Percentiles rank a stretch among this genome's conserved stretches.
phyloP scores from a whole-genome alignment of 768 basidiomycete genomes.

The Boletus subcaerulescens region DNA sequence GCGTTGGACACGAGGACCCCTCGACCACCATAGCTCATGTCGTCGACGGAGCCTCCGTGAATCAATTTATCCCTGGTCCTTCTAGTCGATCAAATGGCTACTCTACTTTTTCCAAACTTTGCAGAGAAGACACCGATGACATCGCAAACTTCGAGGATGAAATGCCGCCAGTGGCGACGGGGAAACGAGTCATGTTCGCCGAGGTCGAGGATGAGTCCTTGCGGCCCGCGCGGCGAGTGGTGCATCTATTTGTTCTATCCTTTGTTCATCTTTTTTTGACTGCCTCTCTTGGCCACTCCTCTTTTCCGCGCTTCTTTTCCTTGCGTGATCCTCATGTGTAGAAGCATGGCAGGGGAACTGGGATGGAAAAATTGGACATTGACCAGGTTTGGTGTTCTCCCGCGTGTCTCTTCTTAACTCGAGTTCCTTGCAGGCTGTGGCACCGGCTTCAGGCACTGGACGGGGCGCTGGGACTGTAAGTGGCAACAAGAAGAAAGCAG shows the following conservation, averaged over 20 bases:
- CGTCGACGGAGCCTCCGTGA: constrained; percentile 3
- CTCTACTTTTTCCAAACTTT: constrained; percentile 24
- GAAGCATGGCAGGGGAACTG: constrained; percentile 23
- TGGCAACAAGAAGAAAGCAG: constrained; percentile 20
- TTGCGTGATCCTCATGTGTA: constrained; percentile 1
- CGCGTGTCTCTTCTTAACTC: background rate
- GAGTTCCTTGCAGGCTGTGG: constrained; percentile 5
- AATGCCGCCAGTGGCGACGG: constrained; percentile 12
- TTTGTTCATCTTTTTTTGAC: background rate
- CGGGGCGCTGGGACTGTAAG: background rate
- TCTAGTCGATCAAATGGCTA: constrained; percentile 21
- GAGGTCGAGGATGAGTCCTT: constrained; percentile 19
- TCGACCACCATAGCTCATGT: constrained; percentile 8
- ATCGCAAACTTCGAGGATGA: constrained; percentile 24
- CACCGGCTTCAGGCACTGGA: background rate
- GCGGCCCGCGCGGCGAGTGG: constrained; percentile 29
- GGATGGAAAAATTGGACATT: constrained; percentile 10
- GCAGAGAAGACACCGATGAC: constrained; percentile 29
- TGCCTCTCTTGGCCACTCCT: background rate
- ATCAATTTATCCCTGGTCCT: constrained; percentile 10
- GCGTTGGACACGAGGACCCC: constrained; percentile 10
- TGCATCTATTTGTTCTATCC: constrained; percentile 7
- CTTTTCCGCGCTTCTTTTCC: background rate
- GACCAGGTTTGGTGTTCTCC: constrained; percentile 23
- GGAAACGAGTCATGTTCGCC: constrained; percentile 24